A percentile compares a stretch with the other conserved stretches of the same genome.
Evolutionary conservation across 495 filamentous ascomycete genomes (phyloP).

Genomic region (Haplographium delicatum): DNA sequence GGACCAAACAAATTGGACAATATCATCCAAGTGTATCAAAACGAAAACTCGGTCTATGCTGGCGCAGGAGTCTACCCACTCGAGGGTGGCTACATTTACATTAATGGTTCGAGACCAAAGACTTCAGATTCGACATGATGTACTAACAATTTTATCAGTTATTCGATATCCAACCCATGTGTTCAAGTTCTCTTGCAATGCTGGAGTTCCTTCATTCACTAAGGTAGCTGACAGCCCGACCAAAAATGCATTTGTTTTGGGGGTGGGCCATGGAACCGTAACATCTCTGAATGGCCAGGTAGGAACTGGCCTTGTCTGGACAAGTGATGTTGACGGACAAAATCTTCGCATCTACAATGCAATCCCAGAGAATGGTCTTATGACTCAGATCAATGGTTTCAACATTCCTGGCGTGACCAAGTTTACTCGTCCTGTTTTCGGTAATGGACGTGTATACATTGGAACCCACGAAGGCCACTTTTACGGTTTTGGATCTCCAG

Average conservation of each 20-base stretch:
- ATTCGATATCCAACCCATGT: conserved; percentile 27
- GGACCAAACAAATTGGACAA: conserved; percentile 36
- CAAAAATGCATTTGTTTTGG: conserved; percentile 31
- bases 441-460: conserved; percentile 40
- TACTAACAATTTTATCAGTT: no score
- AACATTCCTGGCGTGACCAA: conserved; percentile 38
- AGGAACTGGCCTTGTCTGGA: conserved; percentile 37
- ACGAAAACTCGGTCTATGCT: conserved; percentile 39
- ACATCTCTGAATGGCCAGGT: conserved; percentile 36
- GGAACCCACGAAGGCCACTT: conserved; percentile 33
- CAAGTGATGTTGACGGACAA: conserved; percentile 35
- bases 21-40: conserved; percentile 36
- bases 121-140: no score
- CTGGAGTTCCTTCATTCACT: conserved; percentile 36
- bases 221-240: conserved; percentile 32
- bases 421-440: conserved; percentile 44
- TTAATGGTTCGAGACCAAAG: conserved; percentile 28
- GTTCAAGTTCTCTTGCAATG: conserved; percentile 35
- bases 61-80: conserved; percentile 42
- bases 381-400: conserved; percentile 33
- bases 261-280: conserved; percentile 36
- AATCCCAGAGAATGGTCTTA: conserved; percentile 34
- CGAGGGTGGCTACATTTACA: conserved; percentile 46
- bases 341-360: conserved; percentile 34
- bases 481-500: conserved; percentile 38